Conservation (phyloP, 2,329 filamentous ascomycete genomes). For the Xylaria sp. region DNA sequence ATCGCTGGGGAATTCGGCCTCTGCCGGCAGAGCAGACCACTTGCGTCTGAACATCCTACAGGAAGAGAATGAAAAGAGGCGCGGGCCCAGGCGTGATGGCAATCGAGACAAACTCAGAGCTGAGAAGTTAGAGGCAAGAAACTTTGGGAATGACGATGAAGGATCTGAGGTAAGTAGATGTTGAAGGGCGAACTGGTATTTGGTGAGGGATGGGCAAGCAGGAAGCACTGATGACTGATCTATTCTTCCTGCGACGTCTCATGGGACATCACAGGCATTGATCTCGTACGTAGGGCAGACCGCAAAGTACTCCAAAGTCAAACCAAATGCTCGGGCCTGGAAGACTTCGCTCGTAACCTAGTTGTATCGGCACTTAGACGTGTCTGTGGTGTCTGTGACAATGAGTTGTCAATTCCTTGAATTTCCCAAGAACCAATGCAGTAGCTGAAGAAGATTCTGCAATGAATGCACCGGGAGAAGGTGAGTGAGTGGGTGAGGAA, state of each 20-base stretch:
- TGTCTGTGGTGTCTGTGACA: neutral
- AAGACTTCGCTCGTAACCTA: neutral
- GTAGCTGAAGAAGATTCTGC: neutral
- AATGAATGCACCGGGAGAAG: too few species aligned
- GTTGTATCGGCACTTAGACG: neutral
- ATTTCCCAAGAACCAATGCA: neutral
- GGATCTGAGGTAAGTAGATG: neutral
- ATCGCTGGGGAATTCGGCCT: slow-evolving; percentile 73
- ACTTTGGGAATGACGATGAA: neutral
- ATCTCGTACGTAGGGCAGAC: neutral
- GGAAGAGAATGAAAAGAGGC: neutral
- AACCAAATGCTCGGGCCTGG: too few species aligned
- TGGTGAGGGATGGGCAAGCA: neutral
- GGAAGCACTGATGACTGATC: neutral
- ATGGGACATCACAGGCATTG: neutral
- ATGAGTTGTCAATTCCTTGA: too few species aligned
- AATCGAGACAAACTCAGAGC: too few species aligned
- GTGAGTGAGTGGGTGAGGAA: too few species aligned
- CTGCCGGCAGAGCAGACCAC: slow-evolving; percentile 74
- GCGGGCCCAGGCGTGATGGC: neutral
- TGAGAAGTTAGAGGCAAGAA: too few species aligned
- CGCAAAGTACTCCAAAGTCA: neutral
- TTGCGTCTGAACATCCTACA: slow-evolving; percentile 79
- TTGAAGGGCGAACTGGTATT: neutral
- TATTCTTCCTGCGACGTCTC: neutral